phyloP scores from a whole-genome alignment of 2,329 filamentous ascomycete species.

The Lasiodiplodia sp. region DNA sequence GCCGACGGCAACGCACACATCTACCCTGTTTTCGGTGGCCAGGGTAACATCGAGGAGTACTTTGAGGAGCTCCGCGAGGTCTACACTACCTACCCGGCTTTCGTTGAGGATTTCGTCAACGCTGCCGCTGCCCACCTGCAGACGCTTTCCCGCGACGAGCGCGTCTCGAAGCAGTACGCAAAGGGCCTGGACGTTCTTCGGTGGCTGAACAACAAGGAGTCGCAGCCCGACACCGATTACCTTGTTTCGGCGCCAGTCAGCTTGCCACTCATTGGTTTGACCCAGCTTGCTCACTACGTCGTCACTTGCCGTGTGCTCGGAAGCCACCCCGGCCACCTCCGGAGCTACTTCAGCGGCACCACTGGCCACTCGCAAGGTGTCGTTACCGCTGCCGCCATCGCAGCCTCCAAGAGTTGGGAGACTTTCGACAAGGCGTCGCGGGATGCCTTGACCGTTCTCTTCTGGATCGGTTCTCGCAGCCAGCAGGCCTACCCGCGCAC shows the following conservation, averaged over 20 bases:
- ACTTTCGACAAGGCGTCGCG: constrained; percentile 82
- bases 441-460: constrained; percentile 87
- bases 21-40: constrained; percentile 94
- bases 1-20: constrained; percentile 83
- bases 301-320: constrained; percentile 93
- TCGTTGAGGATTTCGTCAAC: constrained; percentile 84
- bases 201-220: constrained; percentile 89
- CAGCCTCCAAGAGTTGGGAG: constrained; percentile 91
- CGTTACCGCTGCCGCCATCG: constrained; percentile 89
- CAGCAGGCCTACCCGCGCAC: constrained; percentile 97
- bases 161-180: constrained; percentile 92
- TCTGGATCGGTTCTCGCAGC: constrained; percentile 97
- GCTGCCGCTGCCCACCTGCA: constrained; percentile 88
- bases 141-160: constrained; percentile 79
- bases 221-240: constrained; percentile 93
- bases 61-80: constrained; percentile 96
- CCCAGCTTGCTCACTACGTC: constrained; percentile 94
- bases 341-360: constrained; percentile 83
- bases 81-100: constrained; percentile 88
- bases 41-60: constrained; percentile 99
- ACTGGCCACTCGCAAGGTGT: constrained; percentile 98
- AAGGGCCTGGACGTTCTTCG: constrained; percentile 96
- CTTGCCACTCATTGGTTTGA: constrained; percentile 92
- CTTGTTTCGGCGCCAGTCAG: constrained; percentile 94
- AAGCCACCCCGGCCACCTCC: constrained; percentile 84